phyloP scores from a whole-genome alignment of 495 filamentous ascomycete species.

The Penicillium bovifimosum region DNA sequence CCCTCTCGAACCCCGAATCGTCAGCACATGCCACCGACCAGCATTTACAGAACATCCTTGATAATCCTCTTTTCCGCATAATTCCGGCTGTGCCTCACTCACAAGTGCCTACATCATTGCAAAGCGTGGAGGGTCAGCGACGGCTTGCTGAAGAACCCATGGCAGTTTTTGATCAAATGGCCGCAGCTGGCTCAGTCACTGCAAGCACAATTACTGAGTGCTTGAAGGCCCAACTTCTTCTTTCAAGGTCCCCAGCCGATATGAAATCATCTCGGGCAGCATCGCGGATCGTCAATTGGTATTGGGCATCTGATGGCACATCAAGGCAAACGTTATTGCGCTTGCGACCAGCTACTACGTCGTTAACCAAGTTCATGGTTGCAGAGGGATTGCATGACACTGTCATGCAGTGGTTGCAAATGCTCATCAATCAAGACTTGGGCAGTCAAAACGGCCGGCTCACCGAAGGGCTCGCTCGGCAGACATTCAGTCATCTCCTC shows the following conservation, averaged over 20 bases:
- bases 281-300: conserved; percentile 36
- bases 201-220: conserved; percentile 16
- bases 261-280: conserved; percentile 33
- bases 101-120: conserved; percentile 8
- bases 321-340: conserved; percentile 25
- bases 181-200: conserved; percentile 35
- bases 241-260: conserved; percentile 18
- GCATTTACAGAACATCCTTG: conserved; percentile 55
- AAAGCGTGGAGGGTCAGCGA: conserved; percentile 10
- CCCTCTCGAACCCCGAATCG: conserved; percentile 40
- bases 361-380: conserved; percentile 37
- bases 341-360: conserved; percentile 9
- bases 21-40: conserved; percentile 34
- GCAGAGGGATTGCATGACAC: conserved; percentile 34
- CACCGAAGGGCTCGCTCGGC: conserved; percentile 14
- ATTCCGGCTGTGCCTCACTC: conserved; percentile 20
- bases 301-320: conserved; percentile 33
- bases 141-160: conserved; percentile 32
- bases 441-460: conserved; percentile 25
- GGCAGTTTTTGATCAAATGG: conserved; percentile 36
- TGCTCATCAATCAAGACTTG: conserved; percentile 27
- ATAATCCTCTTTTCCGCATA: conserved; percentile 56
- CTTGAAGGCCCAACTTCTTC: conserved; percentile 31
- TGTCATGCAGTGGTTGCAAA: conserved; percentile 30
- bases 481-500: conserved; percentile 26